phyloP scores from a whole-genome alignment of 768 basidiomycete genomes.

The Peribolospora baueri region DNA sequence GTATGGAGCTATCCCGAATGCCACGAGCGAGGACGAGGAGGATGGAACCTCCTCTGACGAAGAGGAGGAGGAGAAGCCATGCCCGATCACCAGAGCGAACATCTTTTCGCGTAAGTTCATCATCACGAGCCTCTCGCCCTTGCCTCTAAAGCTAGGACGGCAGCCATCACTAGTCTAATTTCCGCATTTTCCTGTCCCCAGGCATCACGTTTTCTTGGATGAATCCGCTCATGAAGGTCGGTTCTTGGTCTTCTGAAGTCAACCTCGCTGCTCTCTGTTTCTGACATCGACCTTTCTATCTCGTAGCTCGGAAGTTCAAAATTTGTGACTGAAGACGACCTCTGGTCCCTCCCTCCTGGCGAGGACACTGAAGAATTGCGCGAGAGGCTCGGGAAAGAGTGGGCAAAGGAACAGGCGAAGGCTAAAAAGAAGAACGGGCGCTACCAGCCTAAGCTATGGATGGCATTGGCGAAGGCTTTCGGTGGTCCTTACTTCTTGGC shows the following conservation, averaged over 20 bases:
- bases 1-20: no score
- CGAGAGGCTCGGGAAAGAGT: conserved; percentile 31
- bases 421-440: conserved; percentile 15
- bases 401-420: conserved; percentile 24
- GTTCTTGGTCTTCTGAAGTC: not conserved
- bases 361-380: conserved; percentile 53
- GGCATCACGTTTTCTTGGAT: conserved; percentile 57
- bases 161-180: not conserved
- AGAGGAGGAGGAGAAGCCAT: conserved; percentile 3
- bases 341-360: conserved; percentile 38
- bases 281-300: conserved; percentile 26
- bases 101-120: conserved; percentile 8
- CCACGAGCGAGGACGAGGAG: not conserved
- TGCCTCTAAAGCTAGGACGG: no score
- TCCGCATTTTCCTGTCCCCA: not conserved
- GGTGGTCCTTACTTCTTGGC: conserved; percentile 41
- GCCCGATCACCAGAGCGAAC: conserved; percentile 12
- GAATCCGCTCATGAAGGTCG: conserved; percentile 38
- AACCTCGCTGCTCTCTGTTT: not conserved
- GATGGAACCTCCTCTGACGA: not conserved
- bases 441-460: conserved; percentile 39
- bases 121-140: no score
- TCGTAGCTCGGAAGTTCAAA: conserved; percentile 19
- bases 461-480: conserved; percentile 50
- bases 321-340: conserved; percentile 61